Evolutionary conservation across 1,284 basidiomycete species (phyloP).

Genomic region (Puccinia polysora): DNA sequence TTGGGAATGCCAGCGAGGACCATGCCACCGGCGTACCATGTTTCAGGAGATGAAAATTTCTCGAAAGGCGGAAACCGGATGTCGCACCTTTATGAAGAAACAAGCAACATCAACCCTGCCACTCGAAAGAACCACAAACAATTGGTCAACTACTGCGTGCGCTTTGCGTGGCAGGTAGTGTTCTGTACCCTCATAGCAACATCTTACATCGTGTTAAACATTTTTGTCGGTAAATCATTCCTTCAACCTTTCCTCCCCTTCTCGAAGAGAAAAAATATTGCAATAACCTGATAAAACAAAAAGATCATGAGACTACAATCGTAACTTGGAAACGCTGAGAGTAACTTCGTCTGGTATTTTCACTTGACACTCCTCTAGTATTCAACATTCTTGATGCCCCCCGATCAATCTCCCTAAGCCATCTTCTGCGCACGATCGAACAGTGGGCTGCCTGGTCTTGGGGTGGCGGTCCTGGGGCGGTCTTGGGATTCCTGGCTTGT

Average conservation of each 20-base stretch:
- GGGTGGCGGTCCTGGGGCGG: slow-evolving; percentile 39
- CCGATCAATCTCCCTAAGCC: slow-evolving; percentile 33
- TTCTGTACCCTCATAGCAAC: slow-evolving; percentile 40
- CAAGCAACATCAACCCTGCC: neutral
- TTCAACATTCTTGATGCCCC: slow-evolving; percentile 37
- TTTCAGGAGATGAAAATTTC: slow-evolving; percentile 9
- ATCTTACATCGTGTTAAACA: slow-evolving; percentile 42
- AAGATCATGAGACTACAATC: neutral
- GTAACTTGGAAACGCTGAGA: neutral
- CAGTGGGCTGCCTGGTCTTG: slow-evolving; percentile 43
- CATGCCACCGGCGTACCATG: slow-evolving; percentile 14
- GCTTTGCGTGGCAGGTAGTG: slow-evolving; percentile 36
- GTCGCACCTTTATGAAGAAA: slow-evolving; percentile 18
- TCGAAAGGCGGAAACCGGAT: slow-evolving; percentile 4
- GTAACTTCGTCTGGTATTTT: neutral
- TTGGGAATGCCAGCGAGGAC: slow-evolving; percentile 4
- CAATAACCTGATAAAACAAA: too few species aligned
- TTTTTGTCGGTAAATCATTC: slow-evolving; percentile 26
- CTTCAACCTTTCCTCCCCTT: neutral
- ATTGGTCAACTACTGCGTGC: slow-evolving; percentile 31
- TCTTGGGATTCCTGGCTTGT: slow-evolving; percentile 36
- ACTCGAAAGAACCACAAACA: slow-evolving; percentile 33
- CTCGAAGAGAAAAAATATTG: neutral
- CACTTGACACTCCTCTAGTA: neutral
- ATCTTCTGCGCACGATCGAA: slow-evolving; percentile 33